Conservation (phyloP, 192 early-diverging fungal genomes). For the Powellomyces hirtus region DNA sequence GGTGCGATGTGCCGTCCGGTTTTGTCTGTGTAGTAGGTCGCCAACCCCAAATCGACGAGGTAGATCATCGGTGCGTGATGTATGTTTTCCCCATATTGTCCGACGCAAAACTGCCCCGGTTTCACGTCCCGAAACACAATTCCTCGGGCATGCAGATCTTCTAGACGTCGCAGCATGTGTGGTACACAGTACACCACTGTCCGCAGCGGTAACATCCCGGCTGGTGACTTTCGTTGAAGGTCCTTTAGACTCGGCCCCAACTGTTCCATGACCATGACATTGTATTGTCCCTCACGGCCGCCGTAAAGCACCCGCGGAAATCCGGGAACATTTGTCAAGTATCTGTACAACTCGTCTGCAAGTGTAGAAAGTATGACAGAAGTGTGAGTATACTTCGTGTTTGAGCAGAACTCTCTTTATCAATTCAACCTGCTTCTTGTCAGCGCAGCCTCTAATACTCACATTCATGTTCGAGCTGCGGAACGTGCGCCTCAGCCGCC, state of each 20-base stretch:
- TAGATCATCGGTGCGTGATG: conserved; percentile 28
- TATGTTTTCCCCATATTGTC: conserved; percentile 32
- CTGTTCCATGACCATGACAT: conserved; percentile 43
- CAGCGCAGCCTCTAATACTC: not conserved
- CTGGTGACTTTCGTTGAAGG: conserved; percentile 16
- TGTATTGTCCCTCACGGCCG: conserved; percentile 38
- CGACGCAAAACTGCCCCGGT: conserved; percentile 54
- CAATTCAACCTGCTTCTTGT: not conserved
- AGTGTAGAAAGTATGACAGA: not conserved
- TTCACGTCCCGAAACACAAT: conserved; percentile 50
- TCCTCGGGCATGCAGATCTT: conserved; percentile 27
- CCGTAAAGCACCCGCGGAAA: conserved; percentile 34
- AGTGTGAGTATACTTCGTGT: too few species aligned
- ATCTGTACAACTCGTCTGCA: conserved; percentile 26
- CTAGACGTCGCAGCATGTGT: conserved; percentile 32
- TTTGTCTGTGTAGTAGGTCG: conserved; percentile 27
- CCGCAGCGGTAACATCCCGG: conserved; percentile 30
- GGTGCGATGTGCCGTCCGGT: conserved; percentile 32
- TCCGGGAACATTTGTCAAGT: conserved; percentile 25
- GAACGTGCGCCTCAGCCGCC: not conserved
- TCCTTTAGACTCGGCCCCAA: conserved; percentile 39
- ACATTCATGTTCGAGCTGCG: conserved; percentile 22
- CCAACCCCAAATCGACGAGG: conserved; percentile 47
- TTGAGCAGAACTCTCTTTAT: too few species aligned
- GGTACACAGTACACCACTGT: conserved; percentile 37